A percentile compares a stretch with the other conserved stretches of the same genome.
phyloP scores from a whole-genome alignment of 129 eudicot genomes.

The Kitagawia praeruptora region DNA sequence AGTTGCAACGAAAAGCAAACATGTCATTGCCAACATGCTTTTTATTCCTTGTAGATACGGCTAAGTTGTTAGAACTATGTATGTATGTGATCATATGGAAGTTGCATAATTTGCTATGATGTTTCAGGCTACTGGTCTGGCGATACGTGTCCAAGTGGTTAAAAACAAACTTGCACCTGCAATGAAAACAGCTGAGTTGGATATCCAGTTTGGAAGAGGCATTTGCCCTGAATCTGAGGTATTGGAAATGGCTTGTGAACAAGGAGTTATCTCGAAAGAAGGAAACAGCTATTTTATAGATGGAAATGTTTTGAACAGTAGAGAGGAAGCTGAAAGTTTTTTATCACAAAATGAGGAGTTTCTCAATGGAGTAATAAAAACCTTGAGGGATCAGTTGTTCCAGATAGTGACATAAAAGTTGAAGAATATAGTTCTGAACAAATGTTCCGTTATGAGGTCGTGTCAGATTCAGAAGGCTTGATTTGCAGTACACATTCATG shows the following conservation, averaged over 20 bases:
- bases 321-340: slow-evolving; percentile 48
- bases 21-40: background rate
- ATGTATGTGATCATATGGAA: background rate
- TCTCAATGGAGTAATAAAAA: slow-evolving; percentile 37
- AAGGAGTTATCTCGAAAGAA: slow-evolving; percentile 51
- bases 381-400: slow-evolving; percentile 58
- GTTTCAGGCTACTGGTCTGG: slow-evolving; percentile 72
- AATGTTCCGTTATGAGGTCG: background rate
- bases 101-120: slow-evolving; percentile 6
- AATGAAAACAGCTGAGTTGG: slow-evolving; percentile 61
- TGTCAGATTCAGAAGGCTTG: background rate
- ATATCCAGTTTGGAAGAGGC: slow-evolving; percentile 76
- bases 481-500: background rate
- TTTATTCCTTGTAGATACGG: background rate
- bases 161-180: slow-evolving; percentile 89
- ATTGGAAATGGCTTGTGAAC: slow-evolving; percentile 75
- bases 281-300: slow-evolving; percentile 51
- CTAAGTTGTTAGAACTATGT: background rate
- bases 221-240: slow-evolving; percentile 57
- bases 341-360: slow-evolving; percentile 43
- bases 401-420: slow-evolving; percentile 15
- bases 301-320: slow-evolving; percentile 40
- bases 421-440: background rate
- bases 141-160: slow-evolving; percentile 68
- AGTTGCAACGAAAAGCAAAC: background rate